Percentiles rank a stretch among this genome's conserved stretches.
phyloP scores from a whole-genome alignment of 129 eudicot genomes.

The sunflower (Helianthus annuus) region HanXRQr2.0-SUNRISE NC_035434.2:128535045-128535544 shows the following conservation, averaged over 20 bases:
- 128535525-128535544: too few relatives aligned
- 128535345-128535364: conserved; percentile 70
- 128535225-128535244: too few relatives aligned
- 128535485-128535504: too few relatives aligned
- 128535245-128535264: too few relatives aligned
- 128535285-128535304: conserved; percentile 42
- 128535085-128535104: conserved; percentile 64
- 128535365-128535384: conserved; percentile 38
- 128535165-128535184: conserved; percentile 63
- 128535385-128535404: conserved; percentile 46
- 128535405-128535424: conserved; percentile 51
- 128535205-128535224: conserved; percentile 60
- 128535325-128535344: conserved; percentile 56
- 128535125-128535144: conserved; percentile 32
- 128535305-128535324: conserved; percentile 55
- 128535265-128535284: conserved; percentile 54
- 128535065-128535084: conserved; percentile 54
- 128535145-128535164: conserved; percentile 74
- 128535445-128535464: conserved; percentile 39
- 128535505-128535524: too few relatives aligned
- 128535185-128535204: conserved; percentile 62
- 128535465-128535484: too few relatives aligned
- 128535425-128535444: conserved; percentile 56
- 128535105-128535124: conserved; percentile 47
- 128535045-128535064: conserved; percentile 10